Evolutionary conservation across 2,329 filamentous ascomycete genomes (phyloP).

Genomic region (Parascedosporium putredinis): DNA sequence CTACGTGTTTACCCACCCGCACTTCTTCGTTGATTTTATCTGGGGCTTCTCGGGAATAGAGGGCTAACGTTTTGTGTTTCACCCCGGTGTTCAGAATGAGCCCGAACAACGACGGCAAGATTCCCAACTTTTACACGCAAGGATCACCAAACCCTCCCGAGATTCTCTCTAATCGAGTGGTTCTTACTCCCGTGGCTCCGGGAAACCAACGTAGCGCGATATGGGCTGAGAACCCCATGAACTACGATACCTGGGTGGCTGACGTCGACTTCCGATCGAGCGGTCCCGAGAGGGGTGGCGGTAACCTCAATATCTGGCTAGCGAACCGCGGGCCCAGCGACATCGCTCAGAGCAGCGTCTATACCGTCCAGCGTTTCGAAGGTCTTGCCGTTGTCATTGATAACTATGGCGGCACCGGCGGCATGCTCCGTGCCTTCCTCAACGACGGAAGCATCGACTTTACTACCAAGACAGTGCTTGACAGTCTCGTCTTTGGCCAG

Average conservation of each 20-base stretch:
- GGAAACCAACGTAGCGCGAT: slow-evolving; percentile 76
- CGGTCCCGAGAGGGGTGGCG: slow-evolving; percentile 73
- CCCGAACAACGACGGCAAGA: slow-evolving; percentile 38
- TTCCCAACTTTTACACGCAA: slow-evolving; percentile 45
- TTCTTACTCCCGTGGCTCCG: slow-evolving; percentile 80
- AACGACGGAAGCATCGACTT: slow-evolving; percentile 84
- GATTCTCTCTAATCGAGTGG: slow-evolving; percentile 76
- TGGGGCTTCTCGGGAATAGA: no score
- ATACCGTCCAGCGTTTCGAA: slow-evolving; percentile 76
- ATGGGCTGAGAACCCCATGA: slow-evolving; percentile 60
- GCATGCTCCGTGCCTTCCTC: slow-evolving; percentile 81
- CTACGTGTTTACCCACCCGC: no score
- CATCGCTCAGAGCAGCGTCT: slow-evolving; percentile 66
- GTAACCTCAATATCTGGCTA: slow-evolving; percentile 93
- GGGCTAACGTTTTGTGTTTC: no score
- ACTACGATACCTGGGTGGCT: slow-evolving; percentile 63
- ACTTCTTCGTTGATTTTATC: no score
- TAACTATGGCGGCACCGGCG: slow-evolving; percentile 64
- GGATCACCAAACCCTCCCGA: slow-evolving; percentile 47
- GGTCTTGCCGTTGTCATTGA: slow-evolving; percentile 84
- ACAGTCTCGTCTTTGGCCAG: slow-evolving; percentile 83
- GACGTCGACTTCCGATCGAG: slow-evolving; percentile 82
- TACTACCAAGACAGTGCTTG: slow-evolving; percentile 63
- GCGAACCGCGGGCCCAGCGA: slow-evolving; percentile 55
- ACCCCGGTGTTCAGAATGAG: no score